These are phyloP conservation scores for Aspergillus sergii DNA, from an alignment of 2,329 filamentous ascomycete species.

Conservation along the genomic window DNA sequence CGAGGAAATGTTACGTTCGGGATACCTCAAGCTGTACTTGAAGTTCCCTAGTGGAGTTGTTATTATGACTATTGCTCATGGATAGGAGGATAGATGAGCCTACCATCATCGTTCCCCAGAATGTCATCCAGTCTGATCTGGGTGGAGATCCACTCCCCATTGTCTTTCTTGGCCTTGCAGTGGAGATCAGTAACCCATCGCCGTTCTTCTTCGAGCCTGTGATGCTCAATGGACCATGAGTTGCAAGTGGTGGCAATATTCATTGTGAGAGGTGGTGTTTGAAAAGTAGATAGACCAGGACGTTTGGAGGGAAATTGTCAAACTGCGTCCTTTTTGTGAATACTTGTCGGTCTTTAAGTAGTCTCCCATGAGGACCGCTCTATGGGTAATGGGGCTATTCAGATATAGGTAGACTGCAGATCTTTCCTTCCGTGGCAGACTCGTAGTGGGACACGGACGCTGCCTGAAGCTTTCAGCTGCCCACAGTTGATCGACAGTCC, in stretches of 20 bases:
- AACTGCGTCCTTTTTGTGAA: not conserved
- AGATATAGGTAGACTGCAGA: not conserved
- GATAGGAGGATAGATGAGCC: not conserved
- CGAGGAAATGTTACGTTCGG: not conserved
- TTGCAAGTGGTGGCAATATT: not conserved
- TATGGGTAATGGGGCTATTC: not conserved
- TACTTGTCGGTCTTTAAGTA: not conserved
- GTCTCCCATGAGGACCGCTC: not conserved
- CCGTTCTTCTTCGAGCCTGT: not conserved
- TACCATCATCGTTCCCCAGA: not conserved
- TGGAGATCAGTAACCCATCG: not conserved
- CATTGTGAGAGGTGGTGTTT: not conserved
- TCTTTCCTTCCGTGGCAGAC: not conserved
- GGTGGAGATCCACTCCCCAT: not conserved
- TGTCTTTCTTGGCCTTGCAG: not conserved
- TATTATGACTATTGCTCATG: not conserved
- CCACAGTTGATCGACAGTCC: not conserved
- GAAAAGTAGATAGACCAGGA: not conserved
- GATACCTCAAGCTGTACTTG: not conserved
- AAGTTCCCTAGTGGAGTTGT: not conserved
- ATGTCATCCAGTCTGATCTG: not conserved
- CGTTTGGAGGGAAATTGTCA: not conserved
- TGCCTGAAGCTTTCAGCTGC: not conserved
- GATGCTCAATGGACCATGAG: not conserved
- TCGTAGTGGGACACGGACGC: not conserved